A percentile compares a stretch with the other conserved stretches of the same genome.
Conservation (phyloP, 1,284 basidiomycete species). For the Papiliotrema nemorosa region DNA sequence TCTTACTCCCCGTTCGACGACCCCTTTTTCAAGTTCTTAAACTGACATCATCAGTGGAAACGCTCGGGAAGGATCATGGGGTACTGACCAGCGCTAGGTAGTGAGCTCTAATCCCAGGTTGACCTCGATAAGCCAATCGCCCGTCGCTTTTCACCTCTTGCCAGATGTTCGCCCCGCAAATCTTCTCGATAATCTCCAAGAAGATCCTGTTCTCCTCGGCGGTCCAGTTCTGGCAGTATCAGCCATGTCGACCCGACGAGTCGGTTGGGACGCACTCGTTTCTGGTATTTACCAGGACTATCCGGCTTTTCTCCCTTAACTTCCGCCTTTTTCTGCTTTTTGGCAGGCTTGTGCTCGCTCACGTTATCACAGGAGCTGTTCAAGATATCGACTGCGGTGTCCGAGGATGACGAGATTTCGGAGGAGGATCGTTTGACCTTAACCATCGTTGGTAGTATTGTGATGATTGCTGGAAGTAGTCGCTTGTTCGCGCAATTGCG, state of each 20-base stretch:
- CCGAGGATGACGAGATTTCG: neutral
- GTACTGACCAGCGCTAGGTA: conserved; percentile 27
- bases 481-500: neutral
- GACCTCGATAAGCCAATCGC: conserved; percentile 20
- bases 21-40: neutral
- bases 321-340: neutral
- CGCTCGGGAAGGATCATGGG: neutral
- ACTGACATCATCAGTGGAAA: neutral
- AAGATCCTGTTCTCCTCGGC: conserved; percentile 25
- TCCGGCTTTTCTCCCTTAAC: neutral
- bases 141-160: conserved; percentile 22
- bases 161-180: conserved; percentile 12
- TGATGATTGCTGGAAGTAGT: neutral
- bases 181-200: conserved; percentile 11
- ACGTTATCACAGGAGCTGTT: neutral
- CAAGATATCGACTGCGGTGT: neutral
- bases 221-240: conserved; percentile 15
- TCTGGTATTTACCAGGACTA: neutral
- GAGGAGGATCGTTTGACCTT: conserved; percentile 13
- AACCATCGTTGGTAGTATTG: neutral
- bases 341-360: neutral
- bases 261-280: neutral
- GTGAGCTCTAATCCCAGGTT: conserved; percentile 22
- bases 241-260: conserved; percentile 2
- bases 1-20: neutral